Base-by-base conservation (phyloP, 2,329 filamentous ascomycete species). In the Epichloe hybrida region DNA sequence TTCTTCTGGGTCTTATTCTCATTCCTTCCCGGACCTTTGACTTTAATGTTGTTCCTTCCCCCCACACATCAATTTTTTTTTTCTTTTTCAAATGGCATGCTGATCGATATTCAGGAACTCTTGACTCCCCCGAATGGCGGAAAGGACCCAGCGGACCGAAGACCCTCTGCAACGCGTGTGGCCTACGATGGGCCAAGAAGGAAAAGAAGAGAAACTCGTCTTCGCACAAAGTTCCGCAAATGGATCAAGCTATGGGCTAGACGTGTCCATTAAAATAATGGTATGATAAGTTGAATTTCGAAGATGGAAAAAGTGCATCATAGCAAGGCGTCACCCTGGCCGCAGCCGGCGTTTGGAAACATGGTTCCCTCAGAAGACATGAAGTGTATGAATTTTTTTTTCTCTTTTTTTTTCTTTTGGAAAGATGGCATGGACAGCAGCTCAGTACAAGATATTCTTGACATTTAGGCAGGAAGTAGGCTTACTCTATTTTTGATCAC, bases 91-190 rank as follows among this genome's bases (percentile, higher is more conserved):
- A 31, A 38, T 20, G 4, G n/a, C 9, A 38, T 47, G 53, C 53
- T 38, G 9, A 40, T 12, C 34, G 41, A 44, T 4, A n/a, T 13
- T 27, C 54, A 83, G 80, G 79, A 36, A 96, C 88, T 0, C 75
- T 94, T 40, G 90, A 96, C 62, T 95, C 88, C 91, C 91, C 91
- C 0, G 91, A 97, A 71, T 97, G 91, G 91, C 78, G 91, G 55
- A 96, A 95, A 66, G 91, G 91, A 0, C 91, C 91, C 0, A 88
- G 80, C 55, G 91, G 91, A 2, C 90, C 90, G 1, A 96, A 97
- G 68, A 96, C 91, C 8, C 71, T 97, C 12, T 97, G 91, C 68
- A 97, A 97, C 69, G 91, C 91, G 7, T 97, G 91, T 64, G 91
- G 91, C 38, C 70, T 85, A 34, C 73, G 81, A 49, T 85, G 81